Conservation (phyloP, 2,329 filamentous ascomycete genomes). For the Coniochaeta ligniaria region DNA sequence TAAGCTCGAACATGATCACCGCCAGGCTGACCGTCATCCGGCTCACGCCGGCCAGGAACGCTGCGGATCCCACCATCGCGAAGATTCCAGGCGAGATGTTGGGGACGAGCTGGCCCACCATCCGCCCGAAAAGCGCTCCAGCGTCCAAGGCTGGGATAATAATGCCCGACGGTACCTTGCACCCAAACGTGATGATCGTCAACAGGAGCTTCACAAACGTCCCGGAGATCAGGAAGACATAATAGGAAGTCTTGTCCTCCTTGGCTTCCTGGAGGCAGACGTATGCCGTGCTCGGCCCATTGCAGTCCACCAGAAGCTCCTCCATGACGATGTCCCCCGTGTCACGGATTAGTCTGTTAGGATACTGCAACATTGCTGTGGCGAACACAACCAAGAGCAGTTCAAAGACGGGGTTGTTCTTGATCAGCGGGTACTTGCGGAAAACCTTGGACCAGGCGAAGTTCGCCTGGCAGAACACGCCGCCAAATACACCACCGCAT, state of each 20-base stretch:
- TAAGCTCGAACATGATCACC: slow-evolving; percentile 57
- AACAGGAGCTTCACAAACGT: slow-evolving; percentile 46
- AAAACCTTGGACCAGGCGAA: slow-evolving; percentile 42
- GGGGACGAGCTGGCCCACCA: slow-evolving; percentile 32
- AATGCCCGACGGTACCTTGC: slow-evolving; percentile 53
- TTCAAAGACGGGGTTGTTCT: slow-evolving; percentile 47
- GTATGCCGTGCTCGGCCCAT: slow-evolving; percentile 27
- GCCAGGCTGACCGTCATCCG: slow-evolving; percentile 47
- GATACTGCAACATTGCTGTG: slow-evolving; percentile 48
- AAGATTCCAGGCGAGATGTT: slow-evolving; percentile 49
- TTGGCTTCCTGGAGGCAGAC: slow-evolving; percentile 42
- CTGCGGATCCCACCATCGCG: slow-evolving; percentile 52
- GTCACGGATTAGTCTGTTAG: slow-evolving; percentile 46
- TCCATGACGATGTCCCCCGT: slow-evolving; percentile 50
- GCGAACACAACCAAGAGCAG: slow-evolving; percentile 43
- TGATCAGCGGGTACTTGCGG: slow-evolving; percentile 42
- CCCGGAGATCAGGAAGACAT: slow-evolving; percentile 44
- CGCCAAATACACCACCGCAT: slow-evolving; percentile 51
- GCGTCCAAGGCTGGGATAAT: slow-evolving; percentile 53
- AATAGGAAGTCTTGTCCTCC: slow-evolving; percentile 30
- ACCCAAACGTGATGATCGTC: slow-evolving; percentile 51
- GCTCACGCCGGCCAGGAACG: slow-evolving; percentile 51
- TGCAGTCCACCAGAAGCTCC: slow-evolving; percentile 49
- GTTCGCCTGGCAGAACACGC: slow-evolving; percentile 50
- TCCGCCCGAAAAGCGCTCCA: slow-evolving; percentile 49